Conservation (phyloP, 345 rosid species). For the Syzygium aromaticum region DNA sequence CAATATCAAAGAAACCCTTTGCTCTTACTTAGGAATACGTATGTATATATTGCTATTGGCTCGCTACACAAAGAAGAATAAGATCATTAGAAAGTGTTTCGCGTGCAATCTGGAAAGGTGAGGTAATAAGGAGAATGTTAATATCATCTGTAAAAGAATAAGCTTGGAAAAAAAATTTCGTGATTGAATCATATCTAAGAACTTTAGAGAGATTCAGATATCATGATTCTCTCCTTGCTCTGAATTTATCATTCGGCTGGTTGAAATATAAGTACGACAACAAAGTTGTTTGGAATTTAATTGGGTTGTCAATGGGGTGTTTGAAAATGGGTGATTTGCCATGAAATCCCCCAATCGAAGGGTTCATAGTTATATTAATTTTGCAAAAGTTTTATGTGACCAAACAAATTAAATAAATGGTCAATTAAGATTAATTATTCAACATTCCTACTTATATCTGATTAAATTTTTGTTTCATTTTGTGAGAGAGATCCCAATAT, state of each 20-base stretch:
- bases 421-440: background rate
- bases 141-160: background rate
- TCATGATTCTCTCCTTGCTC: background rate
- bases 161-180: background rate
- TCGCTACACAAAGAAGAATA: background rate
- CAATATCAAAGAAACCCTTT: background rate
- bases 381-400: background rate
- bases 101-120: background rate
- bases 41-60: background rate
- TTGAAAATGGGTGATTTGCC: background rate
- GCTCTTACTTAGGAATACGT: background rate
- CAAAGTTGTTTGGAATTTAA: background rate
- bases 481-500: background rate
- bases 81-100: background rate
- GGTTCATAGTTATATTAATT: background rate
- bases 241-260: background rate
- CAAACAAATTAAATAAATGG: background rate
- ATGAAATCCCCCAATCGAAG: background rate
- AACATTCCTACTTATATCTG: background rate
- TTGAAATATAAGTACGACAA: background rate
- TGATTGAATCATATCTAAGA: background rate
- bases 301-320: background rate
- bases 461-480: background rate
- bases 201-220: background rate
- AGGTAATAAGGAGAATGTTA: background rate